A percentile compares a stretch with the other conserved stretches of the same genome.
phyloP scores from a whole-genome alignment of 83 land plant genomes.

The Thuja plicata region DNA sequence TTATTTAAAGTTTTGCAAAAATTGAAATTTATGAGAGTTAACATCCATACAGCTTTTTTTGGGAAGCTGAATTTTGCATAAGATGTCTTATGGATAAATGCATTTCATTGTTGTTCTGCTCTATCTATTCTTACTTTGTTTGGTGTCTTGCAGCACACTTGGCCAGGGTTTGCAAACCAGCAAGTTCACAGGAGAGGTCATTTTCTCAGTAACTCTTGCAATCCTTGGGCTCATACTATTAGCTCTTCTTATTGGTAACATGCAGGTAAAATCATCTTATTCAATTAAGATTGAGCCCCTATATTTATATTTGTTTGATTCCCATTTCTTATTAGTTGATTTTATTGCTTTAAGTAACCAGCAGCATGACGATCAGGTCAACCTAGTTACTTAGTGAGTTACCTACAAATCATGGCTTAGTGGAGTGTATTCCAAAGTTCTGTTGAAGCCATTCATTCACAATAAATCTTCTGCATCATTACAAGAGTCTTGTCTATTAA shows the following conservation, averaged over 20 bases:
- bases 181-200: constrained; percentile 76
- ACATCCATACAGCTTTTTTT: neutral
- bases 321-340: neutral
- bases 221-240: constrained; percentile 85
- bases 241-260: constrained; percentile 90
- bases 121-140: neutral
- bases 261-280: constrained; percentile 66
- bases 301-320: neutral
- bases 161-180: constrained; percentile 84
- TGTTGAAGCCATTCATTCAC: neutral
- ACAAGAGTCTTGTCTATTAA: neutral
- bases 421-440: neutral
- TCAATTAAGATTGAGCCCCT: too few relatives aligned
- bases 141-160: constrained; percentile 63
- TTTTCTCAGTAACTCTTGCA: constrained; percentile 74
- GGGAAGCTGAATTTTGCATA: neutral
- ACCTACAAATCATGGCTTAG: neutral
- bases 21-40: neutral
- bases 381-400: neutral
- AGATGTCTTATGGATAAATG: neutral
- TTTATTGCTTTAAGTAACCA: neutral
- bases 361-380: neutral
- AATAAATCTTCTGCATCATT: neutral
- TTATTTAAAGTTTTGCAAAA: neutral
- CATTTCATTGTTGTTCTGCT: neutral